Conservation (phyloP, 2,329 filamentous ascomycete genomes). For the Aspergillus ibericus region DNA sequence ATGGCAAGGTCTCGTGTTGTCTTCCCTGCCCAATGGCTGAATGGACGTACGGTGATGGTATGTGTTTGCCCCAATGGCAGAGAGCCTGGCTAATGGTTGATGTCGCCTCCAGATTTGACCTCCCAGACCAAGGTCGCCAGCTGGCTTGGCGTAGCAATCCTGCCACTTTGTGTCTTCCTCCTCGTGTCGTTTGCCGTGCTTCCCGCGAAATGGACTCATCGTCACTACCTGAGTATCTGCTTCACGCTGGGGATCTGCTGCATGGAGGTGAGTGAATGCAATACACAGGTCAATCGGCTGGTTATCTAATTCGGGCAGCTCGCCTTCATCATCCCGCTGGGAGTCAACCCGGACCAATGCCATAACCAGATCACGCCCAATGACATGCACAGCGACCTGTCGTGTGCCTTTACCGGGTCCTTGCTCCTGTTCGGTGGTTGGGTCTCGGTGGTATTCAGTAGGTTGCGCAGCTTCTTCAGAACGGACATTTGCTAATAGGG, state of each 20-base stretch:
- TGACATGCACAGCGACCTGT: constrained; percentile 77
- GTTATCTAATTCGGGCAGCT: constrained; percentile 54
- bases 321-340: constrained; percentile 86
- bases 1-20: constrained; percentile 67
- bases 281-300: background rate
- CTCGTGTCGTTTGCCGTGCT: constrained; percentile 76
- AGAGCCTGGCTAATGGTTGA: background rate
- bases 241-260: constrained; percentile 72
- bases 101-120: constrained; percentile 45
- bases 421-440: constrained; percentile 85
- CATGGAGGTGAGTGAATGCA: constrained; percentile 69
- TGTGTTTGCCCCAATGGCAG: constrained; percentile 3
- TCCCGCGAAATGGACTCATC: constrained; percentile 83
- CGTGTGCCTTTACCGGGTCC: constrained; percentile 85
- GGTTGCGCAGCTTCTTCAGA: constrained; percentile 20
- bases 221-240: constrained; percentile 91
- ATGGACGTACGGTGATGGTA: constrained; percentile 66
- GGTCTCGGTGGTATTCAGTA: constrained; percentile 78
- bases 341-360: constrained; percentile 75
- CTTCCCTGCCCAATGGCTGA: constrained; percentile 85
- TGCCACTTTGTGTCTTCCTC: constrained; percentile 72
- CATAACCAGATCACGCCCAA: constrained; percentile 89
- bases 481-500: background rate
- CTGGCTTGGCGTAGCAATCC: constrained; percentile 76
- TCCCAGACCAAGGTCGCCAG: constrained; percentile 67